Evolutionary conservation across 805 yeast genomes (phyloP).

Genomic region (Myxozyma melibiosi): DNA sequence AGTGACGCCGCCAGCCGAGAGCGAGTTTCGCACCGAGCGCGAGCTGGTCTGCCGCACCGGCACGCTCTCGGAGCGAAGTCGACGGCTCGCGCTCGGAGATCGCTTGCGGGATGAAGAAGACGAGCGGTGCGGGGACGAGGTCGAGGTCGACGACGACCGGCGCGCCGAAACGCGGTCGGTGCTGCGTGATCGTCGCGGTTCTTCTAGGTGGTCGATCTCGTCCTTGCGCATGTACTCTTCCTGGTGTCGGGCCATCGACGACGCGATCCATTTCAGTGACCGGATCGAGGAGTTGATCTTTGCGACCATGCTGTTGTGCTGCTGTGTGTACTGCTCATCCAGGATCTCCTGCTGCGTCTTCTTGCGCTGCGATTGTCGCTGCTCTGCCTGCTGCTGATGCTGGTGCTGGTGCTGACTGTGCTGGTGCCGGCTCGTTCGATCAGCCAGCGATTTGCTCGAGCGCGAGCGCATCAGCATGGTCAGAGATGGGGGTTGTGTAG

Average conservation of each 20-base stretch:
- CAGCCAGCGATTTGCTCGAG: background rate
- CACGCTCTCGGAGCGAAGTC: constrained; percentile 18
- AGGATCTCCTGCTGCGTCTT: constrained; percentile 14
- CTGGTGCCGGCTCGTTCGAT: background rate
- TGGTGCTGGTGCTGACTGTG: background rate
- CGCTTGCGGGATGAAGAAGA: constrained; percentile 7
- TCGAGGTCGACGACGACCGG: constrained; percentile 3
- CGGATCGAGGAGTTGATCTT: constrained; percentile 29
- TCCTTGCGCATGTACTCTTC: constrained; percentile 31
- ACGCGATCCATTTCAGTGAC: constrained; percentile 30
- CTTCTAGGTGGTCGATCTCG: constrained; percentile 25
- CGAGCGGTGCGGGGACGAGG: background rate
- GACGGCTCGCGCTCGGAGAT: constrained; percentile 16
- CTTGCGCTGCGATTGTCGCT: background rate
- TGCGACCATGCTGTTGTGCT: constrained; percentile 25
- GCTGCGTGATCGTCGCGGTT: constrained; percentile 24
- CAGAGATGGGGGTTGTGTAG: constrained; percentile 1
- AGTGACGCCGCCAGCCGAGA: constrained; percentile 32
- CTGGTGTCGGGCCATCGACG: constrained; percentile 33
- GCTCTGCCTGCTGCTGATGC: too few species aligned
- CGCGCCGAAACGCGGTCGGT: constrained; percentile 1
- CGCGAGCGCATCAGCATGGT: constrained; percentile 4
- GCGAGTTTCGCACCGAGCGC: constrained; percentile 8
- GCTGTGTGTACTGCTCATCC: constrained; percentile 25
- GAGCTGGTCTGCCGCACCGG: constrained; percentile 11